phyloP scores from a whole-genome alignment of 176 grass and related monocot genomes.

The Musa acuminata region DNA sequence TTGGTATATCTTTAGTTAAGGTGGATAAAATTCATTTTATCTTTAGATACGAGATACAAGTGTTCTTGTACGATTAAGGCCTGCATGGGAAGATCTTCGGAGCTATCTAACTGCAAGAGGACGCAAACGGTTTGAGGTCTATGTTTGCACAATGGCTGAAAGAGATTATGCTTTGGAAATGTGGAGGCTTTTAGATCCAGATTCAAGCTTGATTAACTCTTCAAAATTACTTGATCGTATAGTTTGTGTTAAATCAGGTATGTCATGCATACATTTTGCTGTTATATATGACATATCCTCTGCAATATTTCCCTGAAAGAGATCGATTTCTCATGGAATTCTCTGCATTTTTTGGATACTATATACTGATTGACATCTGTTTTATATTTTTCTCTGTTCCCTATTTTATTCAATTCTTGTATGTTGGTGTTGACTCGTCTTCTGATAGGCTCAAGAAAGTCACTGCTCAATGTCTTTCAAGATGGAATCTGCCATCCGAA shows the following conservation, averaged over 20 bases:
- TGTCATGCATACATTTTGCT: conserved; percentile 5
- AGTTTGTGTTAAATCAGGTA: conserved; percentile 97
- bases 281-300: background rate
- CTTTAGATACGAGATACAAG: conserved; percentile 96
- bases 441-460: conserved; percentile 62
- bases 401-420: conserved; percentile 11
- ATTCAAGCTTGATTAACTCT: conserved; percentile 80
- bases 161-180: conserved; percentile 99
- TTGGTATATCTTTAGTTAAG: background rate
- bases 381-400: background rate
- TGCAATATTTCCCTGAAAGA: too few species aligned
- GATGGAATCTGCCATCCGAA: conserved; percentile 85
- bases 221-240: conserved; percentile 72
- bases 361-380: background rate
- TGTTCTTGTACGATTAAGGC: conserved; percentile 82
- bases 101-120: conserved; percentile 93
- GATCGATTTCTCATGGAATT: background rate
- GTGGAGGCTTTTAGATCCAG: conserved; percentile 95
- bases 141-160: conserved; percentile 98
- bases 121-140: conserved; percentile 97
- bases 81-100: conserved; percentile 93
- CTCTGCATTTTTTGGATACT: background rate
- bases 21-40: conserved; percentile 1
- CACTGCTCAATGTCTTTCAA: conserved; percentile 86
- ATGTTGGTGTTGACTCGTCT: conserved; percentile 17